Evolutionary conservation across 2,329 filamentous ascomycete genomes (phyloP), one percentile per base, ranked within the genome.

Genomic region (Xylaria sp.): DNA sequence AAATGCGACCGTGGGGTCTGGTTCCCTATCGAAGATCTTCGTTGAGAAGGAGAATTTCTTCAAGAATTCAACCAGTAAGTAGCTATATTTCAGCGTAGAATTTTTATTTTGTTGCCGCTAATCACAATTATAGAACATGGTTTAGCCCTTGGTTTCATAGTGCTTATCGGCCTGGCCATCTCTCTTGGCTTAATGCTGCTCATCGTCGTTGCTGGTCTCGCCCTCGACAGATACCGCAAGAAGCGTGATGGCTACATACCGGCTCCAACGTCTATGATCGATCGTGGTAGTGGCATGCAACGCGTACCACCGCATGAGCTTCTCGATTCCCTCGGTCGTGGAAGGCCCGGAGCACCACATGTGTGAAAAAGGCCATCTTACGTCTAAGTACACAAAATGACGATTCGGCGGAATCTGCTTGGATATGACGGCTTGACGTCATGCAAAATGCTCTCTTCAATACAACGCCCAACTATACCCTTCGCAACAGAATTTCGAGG

Each of bases 11-110:
- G 84, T 88, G 12, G 93, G 71, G n/a, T 42, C 68, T 48, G 71
- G 94, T 58, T 94, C 89, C 75, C 88, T 99, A 75, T 90, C 92
- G 40, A 89, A 88, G 73, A 86, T 98, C 70, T 97, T 99, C 79
- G 92, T 94, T 12, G 90, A 97, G 81, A 91, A 93, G 58, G 84
- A 91, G 71, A 90, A 92, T 77, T 92, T 93, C 77, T 96, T 97
- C 82, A 86, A 83, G n/a, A 57, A n/a, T 29, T 82, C 85, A 66
- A 80, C 83, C 73, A 79, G 91, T 92, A 85, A 83, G 88, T 85
- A 42, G 32, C 2, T 55, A 9, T 25, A 21, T 60, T n/a, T n/a
- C n/a, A n/a, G 51, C 8, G 21, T 40, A 27, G 23, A 35, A 29
- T 27, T 62, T 27, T 62, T 16, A 40, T 42, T 23, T 61, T 13